These are phyloP conservation scores for Caloboletus firmus DNA, from an alignment of 1,284 basidiomycete genomes.

Conservation along the genomic window DNA sequence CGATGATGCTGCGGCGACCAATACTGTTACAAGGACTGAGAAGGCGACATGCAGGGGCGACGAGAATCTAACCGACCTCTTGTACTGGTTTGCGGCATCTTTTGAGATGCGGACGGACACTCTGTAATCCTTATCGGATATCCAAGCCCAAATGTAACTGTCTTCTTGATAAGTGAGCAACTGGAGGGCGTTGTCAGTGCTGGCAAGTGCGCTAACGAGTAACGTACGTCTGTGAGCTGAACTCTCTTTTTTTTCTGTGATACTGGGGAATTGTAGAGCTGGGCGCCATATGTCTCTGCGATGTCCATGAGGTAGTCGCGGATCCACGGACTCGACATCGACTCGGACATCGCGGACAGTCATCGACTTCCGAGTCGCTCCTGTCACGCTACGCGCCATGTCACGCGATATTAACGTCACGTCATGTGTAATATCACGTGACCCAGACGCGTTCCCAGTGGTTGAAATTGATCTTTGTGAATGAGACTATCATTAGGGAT, in stretches of 20 bases:
- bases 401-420: slow-evolving; percentile 23
- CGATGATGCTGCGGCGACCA: slow-evolving; percentile 29
- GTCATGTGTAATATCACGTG: slow-evolving; percentile 23
- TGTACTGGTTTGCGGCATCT: slow-evolving; percentile 37
- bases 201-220: neutral
- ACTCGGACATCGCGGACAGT: slow-evolving; percentile 29
- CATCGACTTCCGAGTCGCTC: neutral
- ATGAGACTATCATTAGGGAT: slow-evolving; percentile 5
- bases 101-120: slow-evolving; percentile 43
- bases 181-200: slow-evolving; percentile 24
- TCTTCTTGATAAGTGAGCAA: slow-evolving; percentile 39
- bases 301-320: slow-evolving; percentile 46
- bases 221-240: slow-evolving; percentile 53
- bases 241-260: slow-evolving; percentile 44
- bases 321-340: slow-evolving; percentile 52
- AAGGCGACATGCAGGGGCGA: neutral
- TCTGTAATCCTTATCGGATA: slow-evolving; percentile 42
- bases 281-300: slow-evolving; percentile 50
- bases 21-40: slow-evolving; percentile 4
- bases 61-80: slow-evolving; percentile 26
- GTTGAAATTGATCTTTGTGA: neutral
- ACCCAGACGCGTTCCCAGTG: slow-evolving; percentile 22
- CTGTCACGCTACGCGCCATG: slow-evolving; percentile 16
- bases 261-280: slow-evolving; percentile 37
- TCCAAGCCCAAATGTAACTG: slow-evolving; percentile 45